Evolutionary conservation across 176 grass and related monocot species (phyloP).

Genomic region (Bolboschoenus planiculmis): DNA sequence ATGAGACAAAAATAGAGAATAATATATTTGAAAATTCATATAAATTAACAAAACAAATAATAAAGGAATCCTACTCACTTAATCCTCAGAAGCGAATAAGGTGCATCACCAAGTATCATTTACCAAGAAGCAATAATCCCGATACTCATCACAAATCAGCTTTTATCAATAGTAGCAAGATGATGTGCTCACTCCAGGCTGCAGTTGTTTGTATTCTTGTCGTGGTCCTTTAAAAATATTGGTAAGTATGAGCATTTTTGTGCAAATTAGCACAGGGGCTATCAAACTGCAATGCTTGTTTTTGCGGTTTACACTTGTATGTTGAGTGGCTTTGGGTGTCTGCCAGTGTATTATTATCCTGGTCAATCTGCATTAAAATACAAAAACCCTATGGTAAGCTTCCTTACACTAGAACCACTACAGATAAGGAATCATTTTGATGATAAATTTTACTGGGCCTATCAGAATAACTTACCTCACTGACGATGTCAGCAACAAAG

Average conservation of each 20-base stretch:
- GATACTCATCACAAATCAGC: background rate
- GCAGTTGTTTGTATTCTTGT: background rate
- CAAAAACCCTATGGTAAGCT: background rate
- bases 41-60: background rate
- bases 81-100: background rate
- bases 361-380: background rate
- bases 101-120: background rate
- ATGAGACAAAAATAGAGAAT: background rate
- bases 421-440: background rate
- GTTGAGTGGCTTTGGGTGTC: background rate
- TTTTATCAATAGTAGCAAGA: background rate
- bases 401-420: background rate
- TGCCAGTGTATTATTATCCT: background rate
- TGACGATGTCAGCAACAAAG: background rate
- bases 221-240: background rate
- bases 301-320: background rate
- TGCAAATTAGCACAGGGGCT: background rate
- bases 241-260: background rate
- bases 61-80: background rate
- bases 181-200: background rate
- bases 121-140: background rate
- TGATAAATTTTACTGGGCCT: background rate
- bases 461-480: background rate
- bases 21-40: background rate
- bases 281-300: background rate